These are phyloP conservation scores for Suillus tomentosus DNA, from an alignment of 768 basidiomycete species.

Conservation along the genomic window DNA sequence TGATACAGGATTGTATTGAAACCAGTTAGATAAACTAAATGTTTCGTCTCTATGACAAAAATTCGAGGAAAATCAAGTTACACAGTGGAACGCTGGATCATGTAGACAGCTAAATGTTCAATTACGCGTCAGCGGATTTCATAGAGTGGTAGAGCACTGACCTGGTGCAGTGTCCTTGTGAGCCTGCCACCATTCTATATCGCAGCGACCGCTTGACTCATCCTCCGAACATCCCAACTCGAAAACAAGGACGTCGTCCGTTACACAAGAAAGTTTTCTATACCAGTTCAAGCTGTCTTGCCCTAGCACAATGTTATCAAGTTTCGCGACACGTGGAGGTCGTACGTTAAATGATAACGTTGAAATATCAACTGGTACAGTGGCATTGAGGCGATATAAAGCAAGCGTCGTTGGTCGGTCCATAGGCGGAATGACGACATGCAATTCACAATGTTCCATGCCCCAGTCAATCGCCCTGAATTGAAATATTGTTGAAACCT, in stretches of 20 bases:
- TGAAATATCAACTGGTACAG: neutral
- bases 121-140: neutral
- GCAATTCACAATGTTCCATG: neutral
- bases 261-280: slow-evolving; percentile 3
- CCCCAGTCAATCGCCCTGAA: slow-evolving; percentile 4
- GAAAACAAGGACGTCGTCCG: slow-evolving; percentile 3
- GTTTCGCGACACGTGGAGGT: neutral
- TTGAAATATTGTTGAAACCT: slow-evolving; percentile 5
- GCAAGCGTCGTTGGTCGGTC: neutral
- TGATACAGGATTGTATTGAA: neutral
- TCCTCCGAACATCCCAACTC: slow-evolving; percentile 1
- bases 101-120: neutral
- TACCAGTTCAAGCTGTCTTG: neutral
- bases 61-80: neutral
- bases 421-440: neutral
- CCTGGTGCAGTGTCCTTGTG: neutral
- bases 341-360: neutral
- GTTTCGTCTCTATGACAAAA: neutral
- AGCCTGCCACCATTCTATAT: slow-evolving; percentile 3
- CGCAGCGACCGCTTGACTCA: neutral
- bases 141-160: neutral
- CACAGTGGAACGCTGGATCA: neutral
- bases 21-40: neutral
- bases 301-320: neutral
- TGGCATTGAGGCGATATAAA: neutral